Base-by-base conservation (phyloP, 176 grass and related monocot species). In the Otatea glauca region DNA sequence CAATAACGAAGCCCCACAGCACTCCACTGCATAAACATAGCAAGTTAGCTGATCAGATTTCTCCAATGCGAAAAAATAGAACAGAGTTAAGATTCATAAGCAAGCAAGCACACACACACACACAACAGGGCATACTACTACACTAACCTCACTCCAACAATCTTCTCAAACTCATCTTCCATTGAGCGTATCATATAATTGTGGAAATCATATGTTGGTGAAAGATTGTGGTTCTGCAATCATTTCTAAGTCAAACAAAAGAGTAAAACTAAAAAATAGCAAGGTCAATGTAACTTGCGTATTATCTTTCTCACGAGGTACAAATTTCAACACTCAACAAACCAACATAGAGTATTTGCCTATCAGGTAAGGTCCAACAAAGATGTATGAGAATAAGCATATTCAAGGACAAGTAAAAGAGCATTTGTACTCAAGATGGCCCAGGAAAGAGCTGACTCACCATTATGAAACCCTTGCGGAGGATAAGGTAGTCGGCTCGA, bases 91-190 rank as follows among this genome's bases (percentile, higher is more conserved):
- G 12, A 74, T 86, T 4, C 77, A 58, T 47, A 72, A 56, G 73
- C 23, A 81, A 78, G 73, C 23, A 81, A 78, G 61, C 60, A 79
- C 3, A 3, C 39, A 55, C 11, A 41, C 3, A n/a, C 41, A 24
- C 39, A 45, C 6, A 64, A n/a, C 18, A 53, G 17, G 51, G 12
- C 29, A 27, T 27, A 37, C 14, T 47, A 16, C n/a, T 67, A 76
- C 51, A 84, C 86, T 78, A 73, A 98, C 96, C 96, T 98, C 58
- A 98, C 96, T 80, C 96, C 96, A 69, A 96, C 96, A 86, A 98
- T 98, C 74, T 75, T 95, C 83, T 92, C 88, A 85, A 98, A 95
- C 60, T 98, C 96, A 76, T 98, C 96, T 98, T 98, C 96, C 91
- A 98, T 87, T 34, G 93, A 98, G 42, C 96, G 91, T 90, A 98